These are phyloP conservation scores for Otatea glauca DNA, from an alignment of 176 grass and related monocot species.

Conservation along the genomic window DNA sequence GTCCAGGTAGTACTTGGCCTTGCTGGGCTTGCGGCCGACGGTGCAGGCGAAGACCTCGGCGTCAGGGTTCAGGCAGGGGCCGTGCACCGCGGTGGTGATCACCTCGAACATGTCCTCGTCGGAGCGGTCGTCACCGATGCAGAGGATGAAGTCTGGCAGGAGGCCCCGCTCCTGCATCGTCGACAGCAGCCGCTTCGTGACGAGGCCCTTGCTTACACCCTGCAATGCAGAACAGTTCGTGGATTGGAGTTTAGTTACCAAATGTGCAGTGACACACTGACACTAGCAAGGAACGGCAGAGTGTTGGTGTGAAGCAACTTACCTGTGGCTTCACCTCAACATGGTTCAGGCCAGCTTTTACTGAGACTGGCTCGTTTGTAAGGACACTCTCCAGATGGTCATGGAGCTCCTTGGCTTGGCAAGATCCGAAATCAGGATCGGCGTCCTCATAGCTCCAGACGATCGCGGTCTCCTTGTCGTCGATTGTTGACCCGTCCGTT, in stretches of 20 bases:
- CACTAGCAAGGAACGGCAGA: neutral
- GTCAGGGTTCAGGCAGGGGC: constrained; percentile 40
- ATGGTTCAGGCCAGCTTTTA: constrained; percentile 72
- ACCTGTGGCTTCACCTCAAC: constrained; percentile 99
- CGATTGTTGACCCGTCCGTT: constrained; percentile 84
- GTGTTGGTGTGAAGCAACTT: neutral
- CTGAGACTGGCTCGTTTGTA: constrained; percentile 78
- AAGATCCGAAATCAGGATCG: constrained; percentile 88
- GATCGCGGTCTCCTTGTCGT: constrained; percentile 82
- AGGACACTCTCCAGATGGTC: constrained; percentile 90
- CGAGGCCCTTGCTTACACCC: constrained; percentile 86
- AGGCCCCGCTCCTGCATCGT: constrained; percentile 51
- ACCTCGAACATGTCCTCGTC: constrained; percentile 99
- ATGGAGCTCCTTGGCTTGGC: constrained; percentile 93
- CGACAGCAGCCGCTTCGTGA: constrained; percentile 62
- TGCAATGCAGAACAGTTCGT: constrained; percentile 1
- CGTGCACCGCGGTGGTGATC: constrained; percentile 52
- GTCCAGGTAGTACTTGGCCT: constrained; percentile 96
- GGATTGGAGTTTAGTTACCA: constrained; percentile 1
- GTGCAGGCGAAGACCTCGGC: constrained; percentile 92
- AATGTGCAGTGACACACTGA: too few species aligned
- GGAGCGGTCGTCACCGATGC: constrained; percentile 83
- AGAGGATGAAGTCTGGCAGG: constrained; percentile 76
- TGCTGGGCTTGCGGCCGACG: constrained; percentile 87
- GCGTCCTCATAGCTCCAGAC: constrained; percentile 91